A percentile compares a stretch with the other conserved stretches of the same genome.
phyloP scores from a whole-genome alignment of 1,139 yeast genomes.

The Diutina siamensis region DNA sequence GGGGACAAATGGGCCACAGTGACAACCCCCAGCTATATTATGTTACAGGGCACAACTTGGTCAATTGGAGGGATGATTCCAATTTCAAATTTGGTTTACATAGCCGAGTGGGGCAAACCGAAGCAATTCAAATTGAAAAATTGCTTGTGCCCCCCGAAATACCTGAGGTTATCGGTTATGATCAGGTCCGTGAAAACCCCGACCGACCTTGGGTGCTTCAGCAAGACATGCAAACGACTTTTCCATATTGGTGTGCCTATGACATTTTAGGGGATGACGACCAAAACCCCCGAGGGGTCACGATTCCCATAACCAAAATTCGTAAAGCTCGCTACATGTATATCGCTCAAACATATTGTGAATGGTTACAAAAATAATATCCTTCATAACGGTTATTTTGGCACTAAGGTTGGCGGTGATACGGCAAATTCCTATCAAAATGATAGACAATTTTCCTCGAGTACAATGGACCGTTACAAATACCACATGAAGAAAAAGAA shows the following conservation, averaged over 20 bases:
- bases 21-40: background rate
- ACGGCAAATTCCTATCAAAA: too few species aligned
- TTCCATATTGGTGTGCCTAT: conserved; percentile 2
- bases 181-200: background rate
- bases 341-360: background rate
- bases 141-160: background rate
- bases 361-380: too few species aligned
- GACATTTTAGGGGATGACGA: background rate
- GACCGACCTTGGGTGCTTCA: conserved; percentile 1
- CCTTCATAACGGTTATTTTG: background rate
- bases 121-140: background rate
- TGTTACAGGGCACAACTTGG: background rate
- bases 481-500: too few species aligned
- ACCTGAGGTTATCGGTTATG: background rate
- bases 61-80: background rate
- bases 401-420: too few species aligned
- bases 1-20: background rate
- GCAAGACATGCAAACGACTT: background rate
- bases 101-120: background rate
- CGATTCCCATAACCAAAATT: background rate
- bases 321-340: background rate
- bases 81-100: background rate
- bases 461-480: too few species aligned
- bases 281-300: background rate
- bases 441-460: too few species aligned